Evolutionary conservation across 1,284 basidiomycete genomes (phyloP).

Genomic region (Ceratobasidium sp.): DNA sequence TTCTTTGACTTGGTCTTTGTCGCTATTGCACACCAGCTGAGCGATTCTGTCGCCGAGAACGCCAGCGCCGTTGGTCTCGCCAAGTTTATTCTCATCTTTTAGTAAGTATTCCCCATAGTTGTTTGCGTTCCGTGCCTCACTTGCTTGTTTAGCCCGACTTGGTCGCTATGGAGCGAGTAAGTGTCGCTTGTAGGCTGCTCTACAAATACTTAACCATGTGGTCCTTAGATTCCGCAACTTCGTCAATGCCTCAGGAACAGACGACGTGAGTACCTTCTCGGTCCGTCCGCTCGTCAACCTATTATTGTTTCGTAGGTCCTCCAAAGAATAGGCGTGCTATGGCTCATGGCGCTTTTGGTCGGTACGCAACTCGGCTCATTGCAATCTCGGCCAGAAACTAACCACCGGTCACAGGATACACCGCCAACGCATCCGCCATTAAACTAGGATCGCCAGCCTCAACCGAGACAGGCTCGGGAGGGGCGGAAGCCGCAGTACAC

Average conservation of each 20-base stretch:
- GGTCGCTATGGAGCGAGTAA: conserved; percentile 59
- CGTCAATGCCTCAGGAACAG: conserved; percentile 56
- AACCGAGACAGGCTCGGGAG: conserved; percentile 30
- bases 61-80: conserved; percentile 51
- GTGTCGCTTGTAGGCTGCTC: background rate
- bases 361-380: conserved; percentile 13
- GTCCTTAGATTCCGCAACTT: conserved; percentile 54
- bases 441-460: conserved; percentile 47
- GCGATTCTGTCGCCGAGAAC: conserved; percentile 55
- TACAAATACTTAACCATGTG: background rate
- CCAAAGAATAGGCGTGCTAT: conserved; percentile 57
- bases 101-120: conserved; percentile 17
- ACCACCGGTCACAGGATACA: conserved; percentile 55
- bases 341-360: conserved; percentile 57
- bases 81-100: conserved; percentile 53
- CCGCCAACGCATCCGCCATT: conserved; percentile 58
- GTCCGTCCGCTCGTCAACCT: background rate
- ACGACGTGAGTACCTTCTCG: conserved; percentile 54
- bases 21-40: conserved; percentile 60
- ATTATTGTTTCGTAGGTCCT: conserved; percentile 51
- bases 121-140: background rate
- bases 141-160: conserved; percentile 54
- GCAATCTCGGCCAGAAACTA: background rate
- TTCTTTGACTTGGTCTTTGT: conserved; percentile 62
- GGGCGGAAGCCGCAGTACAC: conserved; percentile 45